A percentile compares a stretch with the other conserved stretches of the same genome.
Evolutionary conservation across 192 early-diverging fungal genomes (phyloP).

Genomic region (Coemansia guatemalensis): DNA sequence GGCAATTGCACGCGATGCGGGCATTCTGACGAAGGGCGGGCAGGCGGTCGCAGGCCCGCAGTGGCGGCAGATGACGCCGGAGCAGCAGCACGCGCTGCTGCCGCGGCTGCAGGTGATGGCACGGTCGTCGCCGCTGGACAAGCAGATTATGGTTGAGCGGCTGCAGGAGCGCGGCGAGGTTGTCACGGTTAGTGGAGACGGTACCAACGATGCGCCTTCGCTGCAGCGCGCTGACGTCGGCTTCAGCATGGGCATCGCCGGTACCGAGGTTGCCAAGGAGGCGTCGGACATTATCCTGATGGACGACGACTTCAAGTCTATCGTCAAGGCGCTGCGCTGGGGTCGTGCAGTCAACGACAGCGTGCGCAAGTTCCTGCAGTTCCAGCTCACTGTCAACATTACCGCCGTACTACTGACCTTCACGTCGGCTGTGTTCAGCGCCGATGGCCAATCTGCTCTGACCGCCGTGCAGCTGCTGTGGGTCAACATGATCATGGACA

Average conservation of each 20-base stretch:
- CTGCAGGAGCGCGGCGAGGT: constrained; percentile 71
- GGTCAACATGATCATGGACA: constrained; percentile 96
- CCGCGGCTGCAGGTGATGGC: constrained; percentile 83
- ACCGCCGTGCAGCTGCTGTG: constrained; percentile 91
- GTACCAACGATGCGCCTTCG: constrained; percentile 85
- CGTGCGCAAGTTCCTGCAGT: constrained; percentile 86
- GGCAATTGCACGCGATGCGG: constrained; percentile 85
- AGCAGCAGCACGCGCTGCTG: constrained; percentile 64
- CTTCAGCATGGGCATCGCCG: constrained; percentile 91
- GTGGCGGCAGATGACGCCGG: constrained; percentile 67
- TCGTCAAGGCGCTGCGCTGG: constrained; percentile 79
- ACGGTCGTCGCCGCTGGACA: constrained; percentile 84
- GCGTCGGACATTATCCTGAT: constrained; percentile 81
- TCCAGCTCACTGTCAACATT: constrained; percentile 84
- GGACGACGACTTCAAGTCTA: constrained; percentile 88
- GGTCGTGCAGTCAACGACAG: constrained; percentile 79
- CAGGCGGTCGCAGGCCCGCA: constrained; percentile 78
- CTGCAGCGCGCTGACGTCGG: constrained; percentile 89
- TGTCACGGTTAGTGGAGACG: constrained; percentile 83
- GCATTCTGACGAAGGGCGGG: constrained; percentile 76
- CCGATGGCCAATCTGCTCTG: constrained; percentile 70
- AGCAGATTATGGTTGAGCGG: constrained; percentile 79
- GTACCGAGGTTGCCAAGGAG: constrained; percentile 84
- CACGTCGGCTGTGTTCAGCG: constrained; percentile 63
- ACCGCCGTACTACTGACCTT: constrained; percentile 75